Evolutionary conservation across 345 rosid species (phyloP).

Genomic region (Salix exigua): DNA sequence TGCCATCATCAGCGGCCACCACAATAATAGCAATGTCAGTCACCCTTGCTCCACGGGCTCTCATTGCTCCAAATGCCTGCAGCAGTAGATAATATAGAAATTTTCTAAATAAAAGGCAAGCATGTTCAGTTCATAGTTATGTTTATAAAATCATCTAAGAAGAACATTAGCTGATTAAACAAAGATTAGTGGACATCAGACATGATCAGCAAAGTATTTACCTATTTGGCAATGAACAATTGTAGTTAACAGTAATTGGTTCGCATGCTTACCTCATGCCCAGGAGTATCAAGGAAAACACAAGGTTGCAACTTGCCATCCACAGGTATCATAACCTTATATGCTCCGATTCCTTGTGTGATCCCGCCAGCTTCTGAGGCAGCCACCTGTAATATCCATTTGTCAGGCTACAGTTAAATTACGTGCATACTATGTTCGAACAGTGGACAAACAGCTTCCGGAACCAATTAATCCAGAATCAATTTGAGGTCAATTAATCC

Average conservation of each 20-base stretch:
- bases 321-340: slow-evolving; percentile 68
- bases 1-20: slow-evolving; percentile 98
- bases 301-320: slow-evolving; percentile 79
- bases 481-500: slow-evolving; percentile 1
- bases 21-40: slow-evolving; percentile 94
- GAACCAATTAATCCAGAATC: slow-evolving; percentile 5
- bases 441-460: slow-evolving; percentile 2
- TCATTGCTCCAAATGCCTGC: slow-evolving; percentile 99
- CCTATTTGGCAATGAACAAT: slow-evolving; percentile 1
- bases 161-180: not conserved
- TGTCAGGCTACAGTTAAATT: slow-evolving; percentile 23
- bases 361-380: slow-evolving; percentile 98
- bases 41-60: slow-evolving; percentile 98
- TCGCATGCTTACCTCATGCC: slow-evolving; percentile 71
- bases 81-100: slow-evolving; percentile 28
- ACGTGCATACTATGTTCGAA: slow-evolving; percentile 4
- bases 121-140: slow-evolving; percentile 13
- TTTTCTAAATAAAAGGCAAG: slow-evolving; percentile 23
- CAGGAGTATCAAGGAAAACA: slow-evolving; percentile 98
- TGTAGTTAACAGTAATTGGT: not conserved
- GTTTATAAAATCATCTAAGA: not conserved
- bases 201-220: slow-evolving; percentile 10
- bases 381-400: slow-evolving; percentile 65
- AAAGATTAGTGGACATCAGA: slow-evolving; percentile 3
- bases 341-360: slow-evolving; percentile 98